Evolutionary conservation across 805 yeast genomes (phyloP).

Genomic region (Ogataea allantospora): DNA sequence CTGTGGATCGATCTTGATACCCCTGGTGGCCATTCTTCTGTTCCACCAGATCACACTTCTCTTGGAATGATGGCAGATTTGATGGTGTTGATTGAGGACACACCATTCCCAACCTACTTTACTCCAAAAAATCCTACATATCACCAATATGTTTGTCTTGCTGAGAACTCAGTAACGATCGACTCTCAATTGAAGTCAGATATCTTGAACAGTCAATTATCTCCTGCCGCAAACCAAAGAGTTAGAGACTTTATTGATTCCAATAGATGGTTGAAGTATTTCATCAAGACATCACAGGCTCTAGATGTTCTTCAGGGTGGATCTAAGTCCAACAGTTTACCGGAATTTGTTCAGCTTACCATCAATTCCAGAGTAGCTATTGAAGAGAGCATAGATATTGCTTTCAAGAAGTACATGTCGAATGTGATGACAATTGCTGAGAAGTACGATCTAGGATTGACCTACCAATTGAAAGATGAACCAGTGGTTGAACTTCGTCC

Average conservation of each 20-base stretch:
- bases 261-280: constrained; percentile 33
- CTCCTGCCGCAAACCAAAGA: constrained; percentile 34
- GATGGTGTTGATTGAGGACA: constrained; percentile 49
- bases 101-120: constrained; percentile 49
- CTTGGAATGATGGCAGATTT: constrained; percentile 68
- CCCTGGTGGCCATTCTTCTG: constrained; percentile 78
- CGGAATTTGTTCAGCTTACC: constrained; percentile 52
- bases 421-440: constrained; percentile 43
- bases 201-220: constrained; percentile 37
- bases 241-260: constrained; percentile 33
- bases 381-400: constrained; percentile 48
- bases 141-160: constrained; percentile 53
- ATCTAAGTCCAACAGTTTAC: constrained; percentile 68
- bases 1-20: constrained; percentile 48
- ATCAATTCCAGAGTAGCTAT: constrained; percentile 63
- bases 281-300: constrained; percentile 62
- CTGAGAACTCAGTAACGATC: constrained; percentile 42
- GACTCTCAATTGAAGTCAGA: constrained; percentile 27
- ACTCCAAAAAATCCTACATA: constrained; percentile 54
- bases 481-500: constrained; percentile 18
- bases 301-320: constrained; percentile 67
- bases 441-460: constrained; percentile 44
- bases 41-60: constrained; percentile 77
- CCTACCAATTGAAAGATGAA: constrained; percentile 36
- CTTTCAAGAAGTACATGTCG: constrained; percentile 37